These are phyloP conservation scores for Pseudocercospora fuligena DNA, from an alignment of 2,329 filamentous ascomycete species.

Conservation along the genomic window DNA sequence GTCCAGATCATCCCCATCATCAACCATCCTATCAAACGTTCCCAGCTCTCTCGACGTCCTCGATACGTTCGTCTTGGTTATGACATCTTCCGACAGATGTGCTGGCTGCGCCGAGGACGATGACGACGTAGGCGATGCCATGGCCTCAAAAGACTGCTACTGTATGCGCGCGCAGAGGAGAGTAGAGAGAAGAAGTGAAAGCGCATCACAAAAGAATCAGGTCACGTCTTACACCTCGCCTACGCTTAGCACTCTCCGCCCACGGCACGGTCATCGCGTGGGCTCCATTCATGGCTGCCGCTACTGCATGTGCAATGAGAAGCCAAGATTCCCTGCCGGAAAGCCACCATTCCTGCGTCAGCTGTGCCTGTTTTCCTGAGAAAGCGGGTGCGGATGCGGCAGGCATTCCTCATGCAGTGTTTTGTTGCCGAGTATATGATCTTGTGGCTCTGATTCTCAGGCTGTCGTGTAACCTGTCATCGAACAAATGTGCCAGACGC, in stretches of 20 bases:
- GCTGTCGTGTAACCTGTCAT: slow-evolving; percentile 4
- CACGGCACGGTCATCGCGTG: slow-evolving; percentile 5
- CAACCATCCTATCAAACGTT: slow-evolving; percentile 26
- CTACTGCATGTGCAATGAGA: slow-evolving; percentile 18
- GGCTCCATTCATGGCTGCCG: slow-evolving; percentile 8
- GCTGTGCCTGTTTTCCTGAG: not conserved
- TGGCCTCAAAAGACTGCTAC: slow-evolving; percentile 1
- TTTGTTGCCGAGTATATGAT: not conserved
- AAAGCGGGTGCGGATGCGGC: not conserved
- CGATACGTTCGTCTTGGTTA: slow-evolving; percentile 27
- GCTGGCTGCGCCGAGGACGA: slow-evolving; percentile 29
- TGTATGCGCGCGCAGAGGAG: not conserved
- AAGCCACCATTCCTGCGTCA: not conserved
- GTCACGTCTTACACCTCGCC: slow-evolving; percentile 10
- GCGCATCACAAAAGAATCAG: slow-evolving; percentile 1
- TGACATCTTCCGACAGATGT: slow-evolving; percentile 28
- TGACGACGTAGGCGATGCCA: slow-evolving; percentile 23
- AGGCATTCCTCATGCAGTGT: not conserved
- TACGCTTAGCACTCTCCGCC: slow-evolving; percentile 2
- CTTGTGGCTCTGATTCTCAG: not conserved
- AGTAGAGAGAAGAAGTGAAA: slow-evolving; percentile 1
- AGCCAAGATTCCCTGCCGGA: slow-evolving; percentile 14
- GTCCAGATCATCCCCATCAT: slow-evolving; percentile 27
- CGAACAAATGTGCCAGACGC: not conserved
- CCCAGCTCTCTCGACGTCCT: slow-evolving; percentile 21